Percentiles rank a stretch among this genome's conserved stretches.
These are phyloP conservation scores for Globisporangium orthogonon DNA, from an alignment of 352 stramenopile species.

Conservation along the genomic window DNA sequence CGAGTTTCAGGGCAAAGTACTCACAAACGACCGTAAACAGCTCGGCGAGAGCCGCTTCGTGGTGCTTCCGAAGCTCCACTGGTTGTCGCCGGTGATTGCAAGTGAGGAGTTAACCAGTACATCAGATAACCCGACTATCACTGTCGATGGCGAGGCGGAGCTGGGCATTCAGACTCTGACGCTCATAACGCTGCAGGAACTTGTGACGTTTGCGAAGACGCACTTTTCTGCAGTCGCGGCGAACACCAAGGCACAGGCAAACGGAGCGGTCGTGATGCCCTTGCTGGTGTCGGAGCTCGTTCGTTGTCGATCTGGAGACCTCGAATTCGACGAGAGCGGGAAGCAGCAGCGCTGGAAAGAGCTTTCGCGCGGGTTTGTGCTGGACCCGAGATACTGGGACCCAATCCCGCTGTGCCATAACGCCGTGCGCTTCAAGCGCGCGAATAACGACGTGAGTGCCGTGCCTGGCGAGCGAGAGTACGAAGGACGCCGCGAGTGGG, in stretches of 20 bases:
- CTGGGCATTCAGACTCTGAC: conserved; percentile 25
- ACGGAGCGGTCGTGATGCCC: conserved; percentile 42
- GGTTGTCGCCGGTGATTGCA: conserved; percentile 44
- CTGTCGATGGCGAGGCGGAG: conserved; percentile 29
- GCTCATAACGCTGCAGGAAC: conserved; percentile 25
- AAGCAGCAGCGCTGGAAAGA: conserved; percentile 27
- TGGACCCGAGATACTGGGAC: conserved; percentile 56
- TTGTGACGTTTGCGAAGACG: conserved; percentile 22
- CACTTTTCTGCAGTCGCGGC: conserved; percentile 33
- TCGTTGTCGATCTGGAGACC: conserved; percentile 12
- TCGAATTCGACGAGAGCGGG: conserved; percentile 9
- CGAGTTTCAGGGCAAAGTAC: conserved; percentile 31
- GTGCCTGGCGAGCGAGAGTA: conserved; percentile 38
- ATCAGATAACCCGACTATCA: conserved; percentile 2
- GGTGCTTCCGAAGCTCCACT: conserved; percentile 67
- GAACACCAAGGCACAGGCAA: conserved; percentile 14
- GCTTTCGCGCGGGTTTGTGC: conserved; percentile 51
- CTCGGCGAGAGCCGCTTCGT: conserved; percentile 44
- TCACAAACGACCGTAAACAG: conserved; percentile 17
- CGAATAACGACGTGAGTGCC: conserved; percentile 14
- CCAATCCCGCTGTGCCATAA: conserved; percentile 40
- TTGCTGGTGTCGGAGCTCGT: conserved; percentile 56
- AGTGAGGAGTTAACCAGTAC: conserved; percentile 13
- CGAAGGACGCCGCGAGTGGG: conserved; percentile 32
- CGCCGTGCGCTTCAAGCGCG: conserved; percentile 42